Evolutionary conservation across 1,284 basidiomycete species (phyloP).

Genomic region (Malassezia slooffiae): DNA sequence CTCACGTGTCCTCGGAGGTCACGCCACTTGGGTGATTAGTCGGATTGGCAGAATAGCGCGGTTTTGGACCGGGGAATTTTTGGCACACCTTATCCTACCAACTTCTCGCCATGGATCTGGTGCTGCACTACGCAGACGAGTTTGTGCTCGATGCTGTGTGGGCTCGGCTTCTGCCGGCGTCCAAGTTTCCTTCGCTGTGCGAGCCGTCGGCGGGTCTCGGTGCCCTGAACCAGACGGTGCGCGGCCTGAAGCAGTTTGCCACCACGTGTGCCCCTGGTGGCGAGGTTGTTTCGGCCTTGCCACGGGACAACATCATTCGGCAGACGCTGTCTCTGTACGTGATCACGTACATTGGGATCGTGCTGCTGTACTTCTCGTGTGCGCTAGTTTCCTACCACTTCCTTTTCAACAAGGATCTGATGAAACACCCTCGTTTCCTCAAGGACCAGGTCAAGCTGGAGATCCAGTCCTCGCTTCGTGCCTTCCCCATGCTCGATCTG

Average conservation of each 20-base stretch:
- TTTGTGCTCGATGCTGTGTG: constrained; percentile 24
- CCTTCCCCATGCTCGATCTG: constrained; percentile 59
- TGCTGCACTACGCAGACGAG: constrained; percentile 25
- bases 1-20: constrained; percentile 8
- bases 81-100: not conserved
- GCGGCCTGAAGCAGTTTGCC: not conserved
- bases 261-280: not conserved
- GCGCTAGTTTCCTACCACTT: constrained; percentile 64
- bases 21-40: constrained; percentile 11
- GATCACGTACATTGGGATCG: constrained; percentile 65
- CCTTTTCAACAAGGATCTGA: constrained; percentile 93
- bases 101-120: constrained; percentile 22
- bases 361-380: constrained; percentile 62
- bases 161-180: constrained; percentile 17
- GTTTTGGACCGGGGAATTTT: too few relatives aligned
- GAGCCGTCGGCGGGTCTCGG: not conserved
- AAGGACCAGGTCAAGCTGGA: constrained; percentile 70
- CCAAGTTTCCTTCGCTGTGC: constrained; percentile 1
- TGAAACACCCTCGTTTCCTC: constrained; percentile 84
- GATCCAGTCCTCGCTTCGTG: constrained; percentile 63
- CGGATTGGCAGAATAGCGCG: too few relatives aligned
- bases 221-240: constrained; percentile 1
- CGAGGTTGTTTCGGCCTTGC: constrained; percentile 20
- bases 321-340: constrained; percentile 65
- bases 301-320: constrained; percentile 47